These are phyloP conservation scores for Aspergillus avenaceus DNA, from an alignment of 495 filamentous ascomycete species.

Conservation along the genomic window DNA sequence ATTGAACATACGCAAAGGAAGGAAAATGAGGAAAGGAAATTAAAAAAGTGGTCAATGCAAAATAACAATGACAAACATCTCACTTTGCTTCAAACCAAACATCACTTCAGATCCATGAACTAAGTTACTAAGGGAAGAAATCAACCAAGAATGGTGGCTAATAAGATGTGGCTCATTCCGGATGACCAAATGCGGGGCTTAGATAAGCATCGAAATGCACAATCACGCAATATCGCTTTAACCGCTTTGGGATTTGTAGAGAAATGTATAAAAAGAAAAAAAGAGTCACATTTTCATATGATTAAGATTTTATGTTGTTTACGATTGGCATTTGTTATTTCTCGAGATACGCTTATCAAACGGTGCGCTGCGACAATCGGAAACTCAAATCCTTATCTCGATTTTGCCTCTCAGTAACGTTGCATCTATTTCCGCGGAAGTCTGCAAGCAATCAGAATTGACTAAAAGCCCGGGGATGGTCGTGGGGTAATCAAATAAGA, in stretches of 20 bases:
- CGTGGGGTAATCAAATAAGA: background rate
- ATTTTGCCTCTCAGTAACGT: conserved; percentile 12
- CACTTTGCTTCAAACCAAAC: background rate
- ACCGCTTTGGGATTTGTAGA: conserved; percentile 17
- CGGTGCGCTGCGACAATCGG: conserved; percentile 2
- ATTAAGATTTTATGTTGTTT: background rate
- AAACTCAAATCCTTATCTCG: conserved; percentile 15
- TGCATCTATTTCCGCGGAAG: conserved; percentile 17
- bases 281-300: background rate
- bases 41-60: background rate
- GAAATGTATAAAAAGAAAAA: conserved; percentile 12
- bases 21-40: background rate
- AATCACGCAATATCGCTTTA: conserved; percentile 25
- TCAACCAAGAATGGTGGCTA: background rate
- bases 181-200: conserved; percentile 2
- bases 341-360: conserved; percentile 18
- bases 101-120: background rate
- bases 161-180: background rate
- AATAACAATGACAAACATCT: background rate
- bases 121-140: too few relatives aligned
- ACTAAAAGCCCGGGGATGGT: background rate
- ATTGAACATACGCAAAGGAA: background rate
- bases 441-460: background rate
- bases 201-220: conserved; percentile 10
- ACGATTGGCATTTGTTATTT: conserved; percentile 10